These are phyloP conservation scores for Ambrosia trifida DNA, from an alignment of 129 eudicot species.

Conservation along the genomic window DNA sequence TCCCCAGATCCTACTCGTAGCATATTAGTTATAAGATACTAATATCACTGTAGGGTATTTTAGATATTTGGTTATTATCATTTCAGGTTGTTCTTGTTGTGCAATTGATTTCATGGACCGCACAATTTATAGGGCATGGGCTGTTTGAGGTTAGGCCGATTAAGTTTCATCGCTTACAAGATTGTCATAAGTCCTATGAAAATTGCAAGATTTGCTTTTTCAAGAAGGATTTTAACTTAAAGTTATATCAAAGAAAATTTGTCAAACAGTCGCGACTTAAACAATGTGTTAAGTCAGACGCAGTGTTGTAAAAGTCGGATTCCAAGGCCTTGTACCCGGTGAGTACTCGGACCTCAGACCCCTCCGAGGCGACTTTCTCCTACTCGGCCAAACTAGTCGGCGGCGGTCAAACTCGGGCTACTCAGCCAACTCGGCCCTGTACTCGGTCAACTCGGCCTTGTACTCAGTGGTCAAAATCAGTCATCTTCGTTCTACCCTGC, in stretches of 20 bases:
- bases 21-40: not conserved
- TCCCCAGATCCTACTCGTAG: too few species aligned
- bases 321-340: too few species aligned
- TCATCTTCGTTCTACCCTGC: too few species aligned
- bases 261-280: slow-evolving; percentile 1
- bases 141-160: slow-evolving; percentile 46
- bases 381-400: too few species aligned
- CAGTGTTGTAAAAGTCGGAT: too few species aligned
- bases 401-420: too few species aligned
- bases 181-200: slow-evolving; percentile 2
- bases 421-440: too few species aligned
- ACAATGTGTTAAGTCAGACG: slow-evolving; percentile 1
- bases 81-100: slow-evolving; percentile 56
- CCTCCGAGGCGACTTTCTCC: too few species aligned
- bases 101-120: slow-evolving; percentile 54
- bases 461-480: too few species aligned
- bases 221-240: not conserved
- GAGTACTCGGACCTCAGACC: too few species aligned
- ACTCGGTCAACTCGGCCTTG: too few species aligned
- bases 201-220: not conserved
- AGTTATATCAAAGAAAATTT: not conserved
- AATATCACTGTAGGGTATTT: not conserved
- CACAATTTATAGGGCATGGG: slow-evolving; percentile 61
- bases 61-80: not conserved
- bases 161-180: not conserved